A percentile compares a stretch with the other conserved stretches of the same genome.
Conservation (phyloP, 2,329 filamentous ascomycete genomes). For the Colletotrichum sp. region DNA sequence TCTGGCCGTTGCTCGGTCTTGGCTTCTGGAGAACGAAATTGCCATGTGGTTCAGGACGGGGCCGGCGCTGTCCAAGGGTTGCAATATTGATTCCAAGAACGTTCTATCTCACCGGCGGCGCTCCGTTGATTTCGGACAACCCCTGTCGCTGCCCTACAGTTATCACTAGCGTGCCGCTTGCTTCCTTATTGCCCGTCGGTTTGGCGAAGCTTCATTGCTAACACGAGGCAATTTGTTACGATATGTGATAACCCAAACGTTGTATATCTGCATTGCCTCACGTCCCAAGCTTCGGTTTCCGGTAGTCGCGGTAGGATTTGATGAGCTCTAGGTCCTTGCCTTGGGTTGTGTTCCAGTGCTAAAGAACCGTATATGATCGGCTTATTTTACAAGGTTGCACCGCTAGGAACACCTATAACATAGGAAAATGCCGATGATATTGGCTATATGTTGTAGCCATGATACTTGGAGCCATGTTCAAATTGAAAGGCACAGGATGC, state of each 20-base stretch:
- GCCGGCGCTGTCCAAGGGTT: background rate
- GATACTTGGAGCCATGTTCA: background rate
- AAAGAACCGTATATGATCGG: background rate
- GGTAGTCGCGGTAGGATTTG: background rate
- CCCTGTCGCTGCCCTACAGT: background rate
- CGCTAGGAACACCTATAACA: background rate
- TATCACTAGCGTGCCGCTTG: background rate
- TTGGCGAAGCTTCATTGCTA: background rate
- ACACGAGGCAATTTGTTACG: background rate
- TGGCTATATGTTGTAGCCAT: background rate
- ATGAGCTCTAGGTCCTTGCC: background rate
- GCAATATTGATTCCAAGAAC: constrained; percentile 21
- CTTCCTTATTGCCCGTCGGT: background rate
- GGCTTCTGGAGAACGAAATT: constrained; percentile 10
- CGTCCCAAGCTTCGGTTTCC: background rate
- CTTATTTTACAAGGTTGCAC: constrained; percentile 5
- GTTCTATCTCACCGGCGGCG: constrained; percentile 11
- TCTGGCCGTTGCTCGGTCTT: background rate
- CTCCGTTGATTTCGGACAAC: background rate
- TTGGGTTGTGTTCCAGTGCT: background rate
- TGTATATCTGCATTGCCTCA: background rate
- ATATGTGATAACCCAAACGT: background rate
- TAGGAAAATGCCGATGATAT: background rate
- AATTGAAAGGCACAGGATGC: background rate
- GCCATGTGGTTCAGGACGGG: constrained; percentile 18